Base-by-base conservation (phyloP, 768 basidiomycete genomes). In the Terana coerulea region DNA sequence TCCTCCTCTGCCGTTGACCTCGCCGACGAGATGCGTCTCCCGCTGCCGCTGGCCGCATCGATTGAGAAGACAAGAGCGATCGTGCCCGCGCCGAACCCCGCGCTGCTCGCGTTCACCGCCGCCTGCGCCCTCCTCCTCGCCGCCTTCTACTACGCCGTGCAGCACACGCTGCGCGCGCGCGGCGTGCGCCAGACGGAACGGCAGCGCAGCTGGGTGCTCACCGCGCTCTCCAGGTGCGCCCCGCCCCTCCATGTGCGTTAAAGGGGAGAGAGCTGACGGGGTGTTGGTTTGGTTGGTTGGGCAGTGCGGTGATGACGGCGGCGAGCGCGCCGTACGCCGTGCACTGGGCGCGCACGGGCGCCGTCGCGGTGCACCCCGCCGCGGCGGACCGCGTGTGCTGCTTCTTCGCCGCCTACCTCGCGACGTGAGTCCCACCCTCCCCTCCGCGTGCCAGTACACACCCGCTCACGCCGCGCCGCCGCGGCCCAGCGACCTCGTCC, bases 191-290 rank as follows among this genome's bases (percentile, higher is more conserved):
- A 24, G 47, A 49, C 39, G 25, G 37, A 54, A 24, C 37, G 47
- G 31, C 36, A 54, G 47, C 17, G 19, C 22, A 54, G 53, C 30
- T 54, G 53, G 53, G 46, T 54, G n/a, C 40, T 54, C 28, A 49
- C 53, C 12, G 15, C 33, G 40, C 26, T 54, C 39, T 48, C 47
- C 9, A 54, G 53, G 53, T 54, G 36, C 21, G 37, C 37, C 4
- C 26, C 5, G 9, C 15, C 36, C 47, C 6, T 26, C 22, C n/a
- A n/a, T n/a, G n/a, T n/a, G n/a, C n/a, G n/a, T n/a, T n/a, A n/a
- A n/a, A n/a, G n/a, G n/a, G n/a, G n/a, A n/a, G n/a, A n/a, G n/a
- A n/a, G n/a, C n/a, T n/a, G n/a, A n/a, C n/a, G n/a, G n/a, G n/a
- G n/a, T 28, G n/a, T 28, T 25, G 34, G 10, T 10, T 21, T 11